These are phyloP conservation scores for Candida anutae DNA, from an alignment of 1,139 yeast species.

Conservation along the genomic window DNA sequence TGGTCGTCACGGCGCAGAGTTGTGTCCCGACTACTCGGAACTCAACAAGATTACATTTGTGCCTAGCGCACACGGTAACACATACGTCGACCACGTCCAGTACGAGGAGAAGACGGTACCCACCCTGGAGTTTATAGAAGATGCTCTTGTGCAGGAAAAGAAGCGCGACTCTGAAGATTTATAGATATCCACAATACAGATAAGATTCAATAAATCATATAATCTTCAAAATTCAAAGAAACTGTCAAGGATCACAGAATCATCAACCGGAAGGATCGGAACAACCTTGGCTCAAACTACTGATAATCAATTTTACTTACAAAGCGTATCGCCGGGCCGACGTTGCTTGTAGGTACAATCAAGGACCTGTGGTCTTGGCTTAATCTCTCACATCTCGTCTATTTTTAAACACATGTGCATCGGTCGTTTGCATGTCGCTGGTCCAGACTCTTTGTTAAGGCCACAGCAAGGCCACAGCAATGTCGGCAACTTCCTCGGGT, in stretches of 20 bases:
- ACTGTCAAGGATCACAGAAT: slow-evolving; percentile 1
- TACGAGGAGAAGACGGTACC: slow-evolving; percentile 11
- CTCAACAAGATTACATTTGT: slow-evolving; percentile 21
- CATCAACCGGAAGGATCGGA: slow-evolving; percentile 1
- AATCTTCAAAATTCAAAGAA: too few relatives aligned
- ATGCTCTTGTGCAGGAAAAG: too few relatives aligned
- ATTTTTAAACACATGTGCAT: not conserved
- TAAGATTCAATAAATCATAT: too few relatives aligned
- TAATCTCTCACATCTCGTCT: not conserved
- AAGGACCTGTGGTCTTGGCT: slow-evolving; percentile 1
- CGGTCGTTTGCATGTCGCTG: too few relatives aligned
- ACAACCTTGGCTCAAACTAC: too few relatives aligned
- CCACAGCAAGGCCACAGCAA: too few relatives aligned
- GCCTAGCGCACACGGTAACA: slow-evolving; percentile 11
- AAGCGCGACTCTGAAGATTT: too few relatives aligned
- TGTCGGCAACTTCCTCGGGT: too few relatives aligned
- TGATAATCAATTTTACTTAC: too few relatives aligned
- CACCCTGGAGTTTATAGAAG: slow-evolving; percentile 8
- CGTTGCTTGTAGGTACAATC: slow-evolving; percentile 2
- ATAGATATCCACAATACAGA: too few relatives aligned
- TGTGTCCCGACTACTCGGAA: slow-evolving; percentile 49
- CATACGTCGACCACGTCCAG: slow-evolving; percentile 13
- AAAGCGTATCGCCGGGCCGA: too few relatives aligned
- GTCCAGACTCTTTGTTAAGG: too few relatives aligned
- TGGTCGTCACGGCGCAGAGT: slow-evolving; percentile 44